Evolutionary conservation across 1,139 yeast genomes (phyloP), one percentile per base, ranked within the genome.

Genomic region (Zhuliangozyma parablackwelliae): DNA sequence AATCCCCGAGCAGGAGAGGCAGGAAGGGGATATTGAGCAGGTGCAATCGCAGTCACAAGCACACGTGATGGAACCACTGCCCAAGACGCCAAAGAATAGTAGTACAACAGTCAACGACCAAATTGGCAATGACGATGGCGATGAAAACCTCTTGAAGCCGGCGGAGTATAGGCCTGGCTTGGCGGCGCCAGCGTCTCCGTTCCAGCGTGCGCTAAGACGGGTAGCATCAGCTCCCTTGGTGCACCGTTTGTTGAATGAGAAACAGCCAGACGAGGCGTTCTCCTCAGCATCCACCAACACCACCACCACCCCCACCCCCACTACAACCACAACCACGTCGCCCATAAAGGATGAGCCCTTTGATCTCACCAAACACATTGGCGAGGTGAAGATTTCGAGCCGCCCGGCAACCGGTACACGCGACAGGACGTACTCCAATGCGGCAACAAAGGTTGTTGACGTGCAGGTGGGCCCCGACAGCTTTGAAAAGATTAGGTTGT

Each of bases 381-480:
- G 82, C 5, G 82, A 77, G 46, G 65, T 77, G 26, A 65, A 61
- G 12, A 50, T 72, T 21, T 46, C 65, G 24, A 61, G 63, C 12
- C 53, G 83, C 38, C 73, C 81, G n/a, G 59, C 84, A 44, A 71
- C 75, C 1, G 55, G 58, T 25, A 69, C 75, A 11, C 78, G 72
- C 38, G 76, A 80, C 36, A 67, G 94, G 43, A 78, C 83, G 45
- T 86, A 86, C 54, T 78, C 89, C 10, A 74, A 78, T 42, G 75
- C 79, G 34, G 80, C 95, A 12, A 83, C 84, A 33, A 83, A 82
- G 48, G 72, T 87, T 21, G 68, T 82, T 46, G 81, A 80, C 46
- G 94, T 82, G 7, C 87, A 83, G 53, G 99, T 94, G 9, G 78
- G 84, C 3, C 95, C 95, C 2, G 74, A 78, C 37, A 84, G 92